Evolutionary conservation across 495 filamentous ascomycete genomes (phyloP).

Genomic region (Thozetella sp.): DNA sequence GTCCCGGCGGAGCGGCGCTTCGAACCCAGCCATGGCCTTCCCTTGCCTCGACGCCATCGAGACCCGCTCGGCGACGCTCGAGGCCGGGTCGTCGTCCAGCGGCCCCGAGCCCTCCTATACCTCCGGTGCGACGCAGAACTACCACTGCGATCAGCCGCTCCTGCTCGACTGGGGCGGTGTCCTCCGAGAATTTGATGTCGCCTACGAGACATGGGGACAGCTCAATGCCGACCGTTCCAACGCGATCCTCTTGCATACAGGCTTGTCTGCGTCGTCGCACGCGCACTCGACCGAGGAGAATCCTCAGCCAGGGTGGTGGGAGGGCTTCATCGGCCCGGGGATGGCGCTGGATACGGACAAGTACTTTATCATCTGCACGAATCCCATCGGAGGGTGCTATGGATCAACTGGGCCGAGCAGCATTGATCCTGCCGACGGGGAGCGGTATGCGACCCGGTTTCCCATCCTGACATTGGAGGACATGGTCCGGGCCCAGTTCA

Average conservation of each 20-base stretch:
- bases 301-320: conserved; percentile 95
- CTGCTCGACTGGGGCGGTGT: conserved; percentile 93
- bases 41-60: conserved; percentile 95
- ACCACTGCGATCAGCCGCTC: conserved; percentile 72
- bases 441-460: conserved; percentile 92
- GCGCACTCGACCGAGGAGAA: conserved; percentile 87
- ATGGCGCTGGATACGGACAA: conserved; percentile 85
- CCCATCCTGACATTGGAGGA: conserved; percentile 96
- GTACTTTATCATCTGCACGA: conserved; percentile 94
- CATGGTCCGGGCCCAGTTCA: conserved; percentile 96
- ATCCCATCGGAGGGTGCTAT: conserved; percentile 95
- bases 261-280: conserved; percentile 93
- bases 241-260: conserved; percentile 90
- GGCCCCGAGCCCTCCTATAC: conserved; percentile 96
- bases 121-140: conserved; percentile 75
- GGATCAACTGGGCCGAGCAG: conserved; percentile 91
- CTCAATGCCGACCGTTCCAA: conserved; percentile 85
- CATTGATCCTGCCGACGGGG: conserved; percentile 84
- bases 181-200: conserved; percentile 81
- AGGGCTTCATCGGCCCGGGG: conserved; percentile 95
- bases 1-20: conserved; percentile 43
- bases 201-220: conserved; percentile 91
- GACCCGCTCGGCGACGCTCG: conserved; percentile 76
- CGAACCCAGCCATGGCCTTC: conserved; percentile 92
- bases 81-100: conserved; percentile 64